Conservation (phyloP, 2,329 filamentous ascomycete species). For the Talaromyces pinophilus region DNA sequence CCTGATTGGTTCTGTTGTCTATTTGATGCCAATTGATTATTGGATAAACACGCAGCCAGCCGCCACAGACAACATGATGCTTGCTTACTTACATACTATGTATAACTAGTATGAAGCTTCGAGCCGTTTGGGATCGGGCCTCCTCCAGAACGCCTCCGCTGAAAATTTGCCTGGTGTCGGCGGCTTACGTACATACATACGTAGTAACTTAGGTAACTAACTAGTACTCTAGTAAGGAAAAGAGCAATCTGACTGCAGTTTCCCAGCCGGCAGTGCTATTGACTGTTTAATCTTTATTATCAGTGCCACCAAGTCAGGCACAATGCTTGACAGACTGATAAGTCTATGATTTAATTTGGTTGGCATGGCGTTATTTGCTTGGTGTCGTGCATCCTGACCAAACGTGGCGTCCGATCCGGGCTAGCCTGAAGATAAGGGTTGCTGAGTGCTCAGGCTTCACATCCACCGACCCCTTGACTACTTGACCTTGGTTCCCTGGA, state of each 20-base stretch:
- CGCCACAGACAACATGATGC: background rate
- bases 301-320: background rate
- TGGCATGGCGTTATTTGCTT: background rate
- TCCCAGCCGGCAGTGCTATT: background rate
- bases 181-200: background rate
- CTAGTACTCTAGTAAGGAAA: too few relatives aligned
- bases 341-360: background rate
- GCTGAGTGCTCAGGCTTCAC: background rate
- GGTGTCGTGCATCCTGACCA: background rate
- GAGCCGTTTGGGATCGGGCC: background rate
- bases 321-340: background rate
- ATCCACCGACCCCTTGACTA: background rate
- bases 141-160: background rate
- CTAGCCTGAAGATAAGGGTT: background rate
- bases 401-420: background rate
- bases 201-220: too few relatives aligned
- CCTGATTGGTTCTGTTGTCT: background rate
- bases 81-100: background rate
- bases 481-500: background rate
- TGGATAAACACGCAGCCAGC: background rate
- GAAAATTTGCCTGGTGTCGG: background rate
- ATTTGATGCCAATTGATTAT: background rate
- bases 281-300: background rate
- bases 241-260: background rate
- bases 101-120: background rate